phyloP scores from a whole-genome alignment of 2,329 filamentous ascomycete genomes.

The Lasiodiplodia gonubiensis region DNA sequence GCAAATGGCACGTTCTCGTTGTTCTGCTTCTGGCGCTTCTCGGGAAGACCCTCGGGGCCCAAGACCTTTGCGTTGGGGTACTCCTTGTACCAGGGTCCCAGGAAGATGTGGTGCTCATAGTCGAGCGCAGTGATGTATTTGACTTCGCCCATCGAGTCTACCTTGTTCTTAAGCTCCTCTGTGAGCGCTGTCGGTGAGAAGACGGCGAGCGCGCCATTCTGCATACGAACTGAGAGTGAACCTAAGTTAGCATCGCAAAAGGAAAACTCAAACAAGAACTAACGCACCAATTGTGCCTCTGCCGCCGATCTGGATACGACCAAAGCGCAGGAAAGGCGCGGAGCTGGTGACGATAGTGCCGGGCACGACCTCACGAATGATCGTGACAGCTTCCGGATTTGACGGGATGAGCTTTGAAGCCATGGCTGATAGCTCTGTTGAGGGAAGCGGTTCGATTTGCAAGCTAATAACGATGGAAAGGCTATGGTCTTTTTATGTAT shows the following conservation, averaged over 20 bases:
- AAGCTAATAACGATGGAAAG: background rate
- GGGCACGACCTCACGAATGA: constrained; percentile 83
- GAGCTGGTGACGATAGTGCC: constrained; percentile 75
- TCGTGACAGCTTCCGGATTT: constrained; percentile 85
- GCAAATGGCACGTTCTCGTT: constrained; percentile 67
- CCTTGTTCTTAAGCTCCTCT: constrained; percentile 69
- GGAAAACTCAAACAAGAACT: constrained; percentile 40
- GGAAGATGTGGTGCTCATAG: constrained; percentile 92
- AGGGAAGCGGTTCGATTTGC: background rate
- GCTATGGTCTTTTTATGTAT: constrained; percentile 1
- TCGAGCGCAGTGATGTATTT: constrained; percentile 88
- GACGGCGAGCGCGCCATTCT: constrained; percentile 78
- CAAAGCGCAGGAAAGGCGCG: constrained; percentile 83
- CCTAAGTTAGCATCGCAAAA: constrained; percentile 29
- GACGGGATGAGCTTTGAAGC: constrained; percentile 50
- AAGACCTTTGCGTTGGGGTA: constrained; percentile 82
- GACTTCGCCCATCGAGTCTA: constrained; percentile 67
- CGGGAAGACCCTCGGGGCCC: constrained; percentile 79
- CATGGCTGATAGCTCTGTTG: constrained; percentile 35
- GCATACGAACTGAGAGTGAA: constrained; percentile 70
- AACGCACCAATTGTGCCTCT: constrained; percentile 77
- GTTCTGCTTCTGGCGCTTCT: constrained; percentile 72
- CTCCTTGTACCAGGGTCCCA: constrained; percentile 80
- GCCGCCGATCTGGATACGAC: constrained; percentile 80
- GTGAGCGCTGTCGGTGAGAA: constrained; percentile 93